These are phyloP conservation scores for Ophiocordyceps sinensis DNA, from an alignment of 2,329 filamentous ascomycete species.

Conservation along the genomic window DNA sequence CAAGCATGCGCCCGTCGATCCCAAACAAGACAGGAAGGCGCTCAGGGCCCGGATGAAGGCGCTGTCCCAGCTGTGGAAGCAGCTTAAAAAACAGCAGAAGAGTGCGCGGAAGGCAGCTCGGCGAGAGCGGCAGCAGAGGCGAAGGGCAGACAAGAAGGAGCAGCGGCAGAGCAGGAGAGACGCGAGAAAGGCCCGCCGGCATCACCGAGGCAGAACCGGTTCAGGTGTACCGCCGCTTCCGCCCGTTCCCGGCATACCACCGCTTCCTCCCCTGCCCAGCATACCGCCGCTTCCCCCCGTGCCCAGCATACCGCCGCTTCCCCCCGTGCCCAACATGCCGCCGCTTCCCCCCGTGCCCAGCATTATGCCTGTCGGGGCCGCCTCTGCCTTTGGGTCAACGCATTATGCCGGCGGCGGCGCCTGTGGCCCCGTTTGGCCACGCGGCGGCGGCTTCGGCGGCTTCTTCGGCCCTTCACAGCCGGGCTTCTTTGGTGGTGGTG, in stretches of 20 bases:
- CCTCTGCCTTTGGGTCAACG: too few species aligned
- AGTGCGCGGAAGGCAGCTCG: conserved; percentile 16
- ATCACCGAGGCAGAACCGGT: conserved; percentile 10
- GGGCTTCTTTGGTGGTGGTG: too few species aligned
- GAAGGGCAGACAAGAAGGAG: conserved; percentile 18
- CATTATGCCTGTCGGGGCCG: too few species aligned
- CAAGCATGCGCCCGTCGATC: conserved; percentile 7
- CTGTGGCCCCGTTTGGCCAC: too few species aligned
- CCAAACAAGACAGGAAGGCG: conserved; percentile 12
- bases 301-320: not conserved
- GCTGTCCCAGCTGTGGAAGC: conserved; percentile 28
- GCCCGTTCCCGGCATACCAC: too few species aligned
- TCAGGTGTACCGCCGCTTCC: not conserved
- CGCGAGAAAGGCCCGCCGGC: conserved; percentile 14
- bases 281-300: not conserved
- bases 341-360: not conserved
- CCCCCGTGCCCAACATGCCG: not conserved
- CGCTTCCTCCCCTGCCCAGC: too few species aligned
- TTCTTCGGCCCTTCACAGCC: too few species aligned
- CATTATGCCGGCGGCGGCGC: too few species aligned
- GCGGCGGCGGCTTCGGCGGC: too few species aligned
- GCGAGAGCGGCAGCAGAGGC: conserved; percentile 13
- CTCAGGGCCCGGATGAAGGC: conserved; percentile 29
- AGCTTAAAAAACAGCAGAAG: conserved; percentile 15
- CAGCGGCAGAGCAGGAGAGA: conserved; percentile 16